A percentile compares a stretch with the other conserved stretches of the same genome.
Conservation (phyloP, 2,329 filamentous ascomycete species). For the Paecilomyces sp. region DNA sequence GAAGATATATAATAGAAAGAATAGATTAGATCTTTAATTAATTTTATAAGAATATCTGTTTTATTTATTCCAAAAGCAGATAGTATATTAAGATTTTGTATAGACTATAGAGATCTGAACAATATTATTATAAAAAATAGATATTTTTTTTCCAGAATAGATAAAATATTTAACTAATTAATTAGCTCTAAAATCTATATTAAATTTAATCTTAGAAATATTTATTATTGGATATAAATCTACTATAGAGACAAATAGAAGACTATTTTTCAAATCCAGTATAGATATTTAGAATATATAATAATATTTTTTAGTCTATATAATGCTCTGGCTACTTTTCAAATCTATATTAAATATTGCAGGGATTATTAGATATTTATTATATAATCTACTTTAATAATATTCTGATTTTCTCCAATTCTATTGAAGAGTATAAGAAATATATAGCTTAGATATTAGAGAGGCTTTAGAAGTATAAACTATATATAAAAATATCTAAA, state of each 20-base stretch:
- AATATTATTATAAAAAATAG: no score
- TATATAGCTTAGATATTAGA: no score
- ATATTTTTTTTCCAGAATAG: no score
- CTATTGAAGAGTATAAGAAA: no score
- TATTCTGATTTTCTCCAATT: no score
- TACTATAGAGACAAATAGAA: neutral
- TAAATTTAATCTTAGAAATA: neutral
- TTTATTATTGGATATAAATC: neutral
- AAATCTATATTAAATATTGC: neutral
- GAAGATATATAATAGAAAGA: no score
- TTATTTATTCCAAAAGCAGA: neutral
- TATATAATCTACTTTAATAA: no score
- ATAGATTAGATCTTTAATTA: neutral
- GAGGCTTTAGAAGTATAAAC: neutral
- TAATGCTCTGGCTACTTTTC: neutral
- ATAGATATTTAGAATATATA: conserved; percentile 1
- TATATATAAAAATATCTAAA: no score
- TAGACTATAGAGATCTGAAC: neutral
- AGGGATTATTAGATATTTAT: no score
- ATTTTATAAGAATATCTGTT: neutral
- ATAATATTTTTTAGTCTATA: neutral
- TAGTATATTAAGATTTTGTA: neutral
- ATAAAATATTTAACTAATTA: no score
- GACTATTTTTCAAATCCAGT: neutral
- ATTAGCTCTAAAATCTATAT: neutral